Percentiles rank a stretch among this genome's conserved stretches.
Evolutionary conservation across 2,329 filamentous ascomycete genomes (phyloP).

Genomic region (Exophiala lecanii-corni): DNA sequence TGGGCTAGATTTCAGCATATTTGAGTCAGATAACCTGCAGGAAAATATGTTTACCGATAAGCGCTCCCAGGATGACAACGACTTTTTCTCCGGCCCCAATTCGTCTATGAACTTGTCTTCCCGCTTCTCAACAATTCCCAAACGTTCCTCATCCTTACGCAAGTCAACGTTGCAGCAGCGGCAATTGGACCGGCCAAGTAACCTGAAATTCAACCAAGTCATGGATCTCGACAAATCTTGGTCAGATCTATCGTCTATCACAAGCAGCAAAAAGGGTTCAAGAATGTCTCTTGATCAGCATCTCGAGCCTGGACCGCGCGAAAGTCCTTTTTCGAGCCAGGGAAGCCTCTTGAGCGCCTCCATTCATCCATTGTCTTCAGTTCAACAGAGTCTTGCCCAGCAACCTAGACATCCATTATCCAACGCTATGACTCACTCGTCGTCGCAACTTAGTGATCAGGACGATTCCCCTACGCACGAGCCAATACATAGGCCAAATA

Average conservation of each 20-base stretch:
- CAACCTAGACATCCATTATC: slow-evolving; percentile 71
- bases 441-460: slow-evolving; percentile 70
- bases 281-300: slow-evolving; percentile 78
- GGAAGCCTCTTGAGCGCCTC: slow-evolving; percentile 51
- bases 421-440: slow-evolving; percentile 79
- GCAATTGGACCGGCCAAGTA: slow-evolving; percentile 58
- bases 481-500: slow-evolving; percentile 50
- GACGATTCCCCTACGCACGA: slow-evolving; percentile 68
- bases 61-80: slow-evolving; percentile 28
- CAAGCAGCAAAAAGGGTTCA: slow-evolving; percentile 57
- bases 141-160: slow-evolving; percentile 70
- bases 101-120: slow-evolving; percentile 36
- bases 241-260: slow-evolving; percentile 46
- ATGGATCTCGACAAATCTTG: slow-evolving; percentile 43
- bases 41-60: slow-evolving; percentile 30
- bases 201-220: slow-evolving; percentile 31
- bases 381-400: slow-evolving; percentile 31
- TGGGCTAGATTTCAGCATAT: slow-evolving; percentile 67
- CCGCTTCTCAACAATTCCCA: slow-evolving; percentile 53
- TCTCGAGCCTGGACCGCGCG: slow-evolving; percentile 59
- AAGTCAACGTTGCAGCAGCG: slow-evolving; percentile 87
- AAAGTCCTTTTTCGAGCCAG: slow-evolving; percentile 60
- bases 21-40: slow-evolving; percentile 48
- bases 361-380: slow-evolving; percentile 45
- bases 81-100: slow-evolving; percentile 29